Base-by-base conservation (phyloP, 2,329 filamentous ascomycete genomes). In the Phyllosticta capitalensis region DNA sequence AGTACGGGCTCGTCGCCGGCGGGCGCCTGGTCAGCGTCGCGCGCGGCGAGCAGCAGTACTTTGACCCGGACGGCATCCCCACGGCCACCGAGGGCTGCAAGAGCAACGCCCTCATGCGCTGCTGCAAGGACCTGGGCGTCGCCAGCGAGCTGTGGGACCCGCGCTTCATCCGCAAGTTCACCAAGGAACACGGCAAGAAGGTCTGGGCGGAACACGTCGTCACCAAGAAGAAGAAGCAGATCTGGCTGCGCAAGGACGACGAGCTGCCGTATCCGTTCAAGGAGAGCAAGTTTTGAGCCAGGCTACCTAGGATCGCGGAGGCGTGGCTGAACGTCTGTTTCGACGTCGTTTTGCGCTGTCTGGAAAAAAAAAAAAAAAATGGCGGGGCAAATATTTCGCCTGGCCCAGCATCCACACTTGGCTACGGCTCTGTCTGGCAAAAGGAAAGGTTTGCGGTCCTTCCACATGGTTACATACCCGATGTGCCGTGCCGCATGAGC, bases 61-160 rank as follows among this genome's bases (percentile, higher is more conserved):
- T 97, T 76, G 84, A 83, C 66, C 83, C 90, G 33, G 92, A 96
- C 66, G 88, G 88, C 59, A 91, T 99, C 64, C 91, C 94, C 24
- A 96, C 92, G 1, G 92, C 94, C 9, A 92, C 92, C 62, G 94
- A 99, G 76, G 94, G 94, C 57, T 95, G 91, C 81, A 96, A 96
- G 76, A 96, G 91, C 63, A 99, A 99, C 71, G 94, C 94, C 12
- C 81, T 99, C 65, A 95, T 97, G 86, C 89, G 94, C 61, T 97
- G 92, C 81, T 97, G 94, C 80, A 99, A 99, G 78, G 94, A 99
- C 73, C 78, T 99, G 30, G 94, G 94, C 38, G 88, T 99, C 64
- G 94, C 90, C 1, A 92, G 88, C 64, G 94, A 99, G 75, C 82
- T 99, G 20, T 99, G 94, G 94, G 94, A 99, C 76, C 94, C 94